Base-by-base conservation (phyloP, 2,329 filamentous ascomycete species). In the Phialophora expanda region DNA sequence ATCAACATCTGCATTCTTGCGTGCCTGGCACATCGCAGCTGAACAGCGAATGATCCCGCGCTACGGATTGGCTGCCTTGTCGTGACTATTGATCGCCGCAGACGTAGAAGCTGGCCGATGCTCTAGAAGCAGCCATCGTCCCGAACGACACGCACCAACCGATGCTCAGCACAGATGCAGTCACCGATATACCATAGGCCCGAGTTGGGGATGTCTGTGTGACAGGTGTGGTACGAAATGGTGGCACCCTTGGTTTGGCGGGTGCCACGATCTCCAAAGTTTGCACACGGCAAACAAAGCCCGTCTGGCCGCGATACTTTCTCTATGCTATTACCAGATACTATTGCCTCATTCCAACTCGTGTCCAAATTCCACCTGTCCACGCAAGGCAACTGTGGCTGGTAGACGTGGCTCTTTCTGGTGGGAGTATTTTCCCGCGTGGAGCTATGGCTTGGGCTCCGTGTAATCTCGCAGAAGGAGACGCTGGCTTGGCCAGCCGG, bases 41-140 rank as follows among this genome's bases (percentile, higher is more conserved):
- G 62, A 55, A 30, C 28, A 6, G 24, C 22, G 44, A 7, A n/a
- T 4, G 5, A 26, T 53, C 2, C 17, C 24, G 12, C 22, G 12
- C 9, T 34, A 20, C 50, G 62, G 55, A 65, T 67, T 64, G 62
- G 66, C 48, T 56, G 66, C 62, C 66, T 51, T 26, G 46, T 53
- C 46, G 57, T 51, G n/a, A n/a, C 57, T n/a, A 14, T 30, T 44
- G 28, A 32, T 55, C 41, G 28, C 1, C 46, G 28, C 44, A 51
- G 56, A n/a, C 24, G 56, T n/a, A 51, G 44, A 34, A 51, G 56
- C 44, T 34, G 30, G 44, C 22, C 41, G 46, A 61, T 61, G 58
- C 58, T 53, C 46, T 51, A 53, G 57, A 60, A 51, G 57, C 46
- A 60, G 44, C 17, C 30, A 34, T 26, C 34, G 7, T 22, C 57